Evolutionary conservation across 2,329 filamentous ascomycete species (phyloP).

Genomic region (Neospermospora avenae): DNA sequence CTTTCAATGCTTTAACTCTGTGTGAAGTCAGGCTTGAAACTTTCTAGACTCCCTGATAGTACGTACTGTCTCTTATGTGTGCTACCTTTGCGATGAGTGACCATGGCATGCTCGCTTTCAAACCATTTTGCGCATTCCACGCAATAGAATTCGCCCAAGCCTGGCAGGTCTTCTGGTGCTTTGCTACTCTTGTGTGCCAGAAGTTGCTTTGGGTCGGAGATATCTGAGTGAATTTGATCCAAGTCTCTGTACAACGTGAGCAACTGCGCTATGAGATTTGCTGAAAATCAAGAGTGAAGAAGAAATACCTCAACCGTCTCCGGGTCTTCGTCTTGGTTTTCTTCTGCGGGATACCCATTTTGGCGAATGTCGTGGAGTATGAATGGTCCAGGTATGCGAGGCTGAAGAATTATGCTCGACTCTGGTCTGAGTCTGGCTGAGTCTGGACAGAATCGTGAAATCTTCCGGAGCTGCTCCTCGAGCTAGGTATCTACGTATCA

Average conservation of each 20-base stretch:
- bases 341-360: conserved; percentile 69
- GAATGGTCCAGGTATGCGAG: background rate
- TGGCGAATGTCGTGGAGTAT: background rate
- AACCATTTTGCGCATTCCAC: conserved; percentile 96
- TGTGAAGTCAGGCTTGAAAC: conserved; percentile 3
- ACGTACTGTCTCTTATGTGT: conserved; percentile 84
- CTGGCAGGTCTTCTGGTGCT: conserved; percentile 81
- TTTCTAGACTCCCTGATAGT: background rate
- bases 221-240: conserved; percentile 85
- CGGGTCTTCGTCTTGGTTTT: conserved; percentile 71
- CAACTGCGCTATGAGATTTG: background rate
- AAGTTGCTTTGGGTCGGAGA: conserved; percentile 76
- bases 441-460: background rate
- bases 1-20: conserved; percentile 77
- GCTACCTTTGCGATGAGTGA: conserved; percentile 78
- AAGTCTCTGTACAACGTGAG: conserved; percentile 61
- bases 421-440: background rate
- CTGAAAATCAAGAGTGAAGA: too few species aligned
- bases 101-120: conserved; percentile 75
- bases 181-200: conserved; percentile 75
- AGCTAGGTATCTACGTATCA: background rate
- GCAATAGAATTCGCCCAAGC: conserved; percentile 82
- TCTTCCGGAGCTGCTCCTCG: background rate
- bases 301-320: conserved; percentile 62
- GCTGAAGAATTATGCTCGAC: background rate